Evolutionary conservation across 257 asterid genomes (phyloP).

Genomic region (Solanum lycopersicoides): DNA sequence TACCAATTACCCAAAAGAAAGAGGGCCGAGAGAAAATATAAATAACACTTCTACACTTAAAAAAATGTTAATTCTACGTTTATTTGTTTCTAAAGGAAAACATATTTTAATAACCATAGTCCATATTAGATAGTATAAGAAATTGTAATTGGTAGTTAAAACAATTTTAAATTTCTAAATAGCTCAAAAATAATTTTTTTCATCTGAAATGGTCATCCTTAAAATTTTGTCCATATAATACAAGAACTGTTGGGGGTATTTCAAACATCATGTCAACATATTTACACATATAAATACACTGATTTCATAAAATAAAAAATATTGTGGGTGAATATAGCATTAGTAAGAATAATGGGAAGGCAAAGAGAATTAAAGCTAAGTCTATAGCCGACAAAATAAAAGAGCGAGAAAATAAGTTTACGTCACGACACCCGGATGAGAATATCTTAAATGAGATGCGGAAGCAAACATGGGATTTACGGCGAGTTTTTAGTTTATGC

Average conservation of each 20-base stretch:
- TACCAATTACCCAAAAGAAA: not conserved
- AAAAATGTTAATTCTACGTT: not conserved
- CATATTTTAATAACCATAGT: not conserved
- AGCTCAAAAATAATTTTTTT: not conserved
- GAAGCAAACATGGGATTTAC: constrained; percentile 15
- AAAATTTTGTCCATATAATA: not conserved
- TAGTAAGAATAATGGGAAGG: not conserved
- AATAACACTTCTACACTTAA: not conserved
- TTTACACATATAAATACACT: not conserved
- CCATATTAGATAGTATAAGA: not conserved
- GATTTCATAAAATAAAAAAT: too few relatives aligned
- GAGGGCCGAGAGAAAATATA: not conserved
- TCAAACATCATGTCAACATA: not conserved
- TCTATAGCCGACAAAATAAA: not conserved
- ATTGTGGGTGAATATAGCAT: not conserved
- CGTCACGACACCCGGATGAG: constrained; percentile 18
- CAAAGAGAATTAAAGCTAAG: not conserved
- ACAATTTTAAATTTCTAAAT: not conserved
- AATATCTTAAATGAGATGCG: constrained; percentile 25
- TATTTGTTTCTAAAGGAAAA: not conserved
- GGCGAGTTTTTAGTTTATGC: not conserved
- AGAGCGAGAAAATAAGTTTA: constrained; percentile 3
- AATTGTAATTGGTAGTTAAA: not conserved
- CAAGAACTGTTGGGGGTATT: not conserved
- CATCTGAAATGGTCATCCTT: not conserved